Base-by-base conservation (phyloP, 495 filamentous ascomycete genomes). In the Trichodelitschia bisporula region DNA sequence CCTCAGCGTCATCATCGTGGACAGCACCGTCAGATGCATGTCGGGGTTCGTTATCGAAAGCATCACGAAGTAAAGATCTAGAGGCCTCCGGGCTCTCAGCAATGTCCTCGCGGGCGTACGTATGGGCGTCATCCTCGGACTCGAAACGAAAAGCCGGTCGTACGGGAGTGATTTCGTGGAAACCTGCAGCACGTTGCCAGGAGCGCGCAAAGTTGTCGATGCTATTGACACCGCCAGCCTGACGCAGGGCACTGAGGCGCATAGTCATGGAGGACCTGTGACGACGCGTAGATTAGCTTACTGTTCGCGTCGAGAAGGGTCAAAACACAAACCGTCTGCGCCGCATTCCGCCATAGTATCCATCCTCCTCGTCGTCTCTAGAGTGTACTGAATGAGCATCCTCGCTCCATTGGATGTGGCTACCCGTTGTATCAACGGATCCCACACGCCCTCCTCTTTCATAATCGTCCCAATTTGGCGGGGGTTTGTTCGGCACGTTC, bases 151-250 rank as follows among this genome's bases (percentile, higher is more conserved):
- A 77, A 15, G 77, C 69, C 12, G 69, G 65, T 2, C 68, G 66
- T 15, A 70, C 66, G 3, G 78, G 75, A 11, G 80, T 62, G 29
- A 90, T 72, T 46, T 93, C 84, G 16, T 63, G 60, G 56, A 93
- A 97, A 19, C 62, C 69, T 3, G 84, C 82, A 19, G 86, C 86
- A 42, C 86, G 67, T 44, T 79, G 78, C 80, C 84, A 95, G 39
- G 77, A 89, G 27, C 77, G 67, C 28, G 86, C 76, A 47, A 97
- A 97, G 42, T 83, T 92, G 40, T 89, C 71, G 40, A 95, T 70
- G 45, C 76, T 86, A 48, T 97, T 97, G 29, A 78, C 72, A 18
- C 86, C 86, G 24, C 86, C 86, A 9, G 71, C 76, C 31, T 89
- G 69, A 36, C 74, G 60, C 15, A 93, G 38, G 26, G 62, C 56